These are phyloP conservation scores for Nyssa sinensis DNA, from an alignment of 148 eudicot species.

Conservation along the genomic window DNA sequence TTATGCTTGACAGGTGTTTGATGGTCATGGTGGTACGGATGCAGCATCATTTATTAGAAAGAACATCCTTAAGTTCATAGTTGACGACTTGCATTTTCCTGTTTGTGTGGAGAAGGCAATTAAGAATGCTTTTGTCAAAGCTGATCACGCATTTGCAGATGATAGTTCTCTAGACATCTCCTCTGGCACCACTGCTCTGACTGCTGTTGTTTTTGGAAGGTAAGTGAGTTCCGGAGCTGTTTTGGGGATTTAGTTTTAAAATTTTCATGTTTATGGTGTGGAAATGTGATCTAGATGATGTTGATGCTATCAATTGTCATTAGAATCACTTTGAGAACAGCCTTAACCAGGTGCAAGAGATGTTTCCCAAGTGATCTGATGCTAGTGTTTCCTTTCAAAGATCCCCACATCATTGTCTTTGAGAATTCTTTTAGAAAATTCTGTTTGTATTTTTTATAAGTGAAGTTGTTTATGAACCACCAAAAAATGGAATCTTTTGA, in stretches of 20 bases:
- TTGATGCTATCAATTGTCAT: neutral
- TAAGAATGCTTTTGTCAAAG: conserved; percentile 68
- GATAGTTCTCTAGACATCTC: conserved; percentile 62
- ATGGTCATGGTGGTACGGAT: conserved; percentile 91
- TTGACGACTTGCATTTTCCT: conserved; percentile 71
- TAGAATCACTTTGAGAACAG: neutral
- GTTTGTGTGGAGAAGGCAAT: conserved; percentile 55
- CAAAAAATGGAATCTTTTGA: no score
- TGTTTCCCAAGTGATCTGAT: neutral
- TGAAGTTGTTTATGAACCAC: no score
- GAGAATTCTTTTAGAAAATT: neutral
- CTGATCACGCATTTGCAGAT: conserved; percentile 81
- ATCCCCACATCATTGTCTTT: neutral
- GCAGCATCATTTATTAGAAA: conserved; percentile 70
- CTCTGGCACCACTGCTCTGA: conserved; percentile 83
- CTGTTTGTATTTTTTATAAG: no score
- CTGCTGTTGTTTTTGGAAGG: conserved; percentile 76
- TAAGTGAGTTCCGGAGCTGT: conserved; percentile 18
- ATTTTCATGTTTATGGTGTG: neutral
- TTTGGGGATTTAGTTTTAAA: neutral
- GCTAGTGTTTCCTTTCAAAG: no score
- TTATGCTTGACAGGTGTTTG: conserved; percentile 62
- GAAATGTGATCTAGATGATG: neutral
- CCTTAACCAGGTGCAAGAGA: neutral
- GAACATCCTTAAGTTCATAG: conserved; percentile 65